A percentile compares a stretch with the other conserved stretches of the same genome.
phyloP scores from a whole-genome alignment of 495 filamentous ascomycete genomes.

The Aspergillus bridgeri region DNA sequence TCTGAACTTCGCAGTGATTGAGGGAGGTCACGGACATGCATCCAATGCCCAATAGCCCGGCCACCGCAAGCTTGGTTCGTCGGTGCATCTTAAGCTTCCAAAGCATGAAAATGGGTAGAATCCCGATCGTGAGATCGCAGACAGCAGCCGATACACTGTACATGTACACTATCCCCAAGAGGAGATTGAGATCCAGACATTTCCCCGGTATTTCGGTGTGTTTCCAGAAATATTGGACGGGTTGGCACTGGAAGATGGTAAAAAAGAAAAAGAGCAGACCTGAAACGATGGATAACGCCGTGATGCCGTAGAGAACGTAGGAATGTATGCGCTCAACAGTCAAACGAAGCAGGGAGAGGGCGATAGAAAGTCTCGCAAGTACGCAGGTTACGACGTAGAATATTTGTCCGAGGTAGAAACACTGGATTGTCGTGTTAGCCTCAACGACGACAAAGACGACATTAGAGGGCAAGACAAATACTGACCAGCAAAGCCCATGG shows the following conservation, averaged over 20 bases:
- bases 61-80: constrained; percentile 26
- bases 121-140: constrained; percentile 37
- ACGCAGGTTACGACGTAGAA: constrained; percentile 35
- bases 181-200: constrained; percentile 23
- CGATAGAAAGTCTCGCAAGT: constrained; percentile 34
- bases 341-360: constrained; percentile 37
- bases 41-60: constrained; percentile 29
- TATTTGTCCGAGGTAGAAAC: constrained; percentile 32
- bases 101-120: constrained; percentile 29
- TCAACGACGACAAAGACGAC: neutral
- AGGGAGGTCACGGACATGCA: constrained; percentile 28
- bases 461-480: neutral
- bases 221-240: constrained; percentile 34
- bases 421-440: constrained; percentile 12
- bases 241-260: constrained; percentile 35
- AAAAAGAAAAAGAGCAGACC: constrained; percentile 32
- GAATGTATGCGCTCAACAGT: constrained; percentile 26
- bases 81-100: constrained; percentile 29
- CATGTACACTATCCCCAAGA: constrained; percentile 30
- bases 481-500: constrained; percentile 28
- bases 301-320: constrained; percentile 31
- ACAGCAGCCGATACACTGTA: constrained; percentile 35
- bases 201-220: constrained; percentile 17
- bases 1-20: neutral
- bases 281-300: constrained; percentile 19